Evolutionary conservation across 1,284 basidiomycete genomes (phyloP).

Genomic region (Sphaerobolus stellatus): DNA sequence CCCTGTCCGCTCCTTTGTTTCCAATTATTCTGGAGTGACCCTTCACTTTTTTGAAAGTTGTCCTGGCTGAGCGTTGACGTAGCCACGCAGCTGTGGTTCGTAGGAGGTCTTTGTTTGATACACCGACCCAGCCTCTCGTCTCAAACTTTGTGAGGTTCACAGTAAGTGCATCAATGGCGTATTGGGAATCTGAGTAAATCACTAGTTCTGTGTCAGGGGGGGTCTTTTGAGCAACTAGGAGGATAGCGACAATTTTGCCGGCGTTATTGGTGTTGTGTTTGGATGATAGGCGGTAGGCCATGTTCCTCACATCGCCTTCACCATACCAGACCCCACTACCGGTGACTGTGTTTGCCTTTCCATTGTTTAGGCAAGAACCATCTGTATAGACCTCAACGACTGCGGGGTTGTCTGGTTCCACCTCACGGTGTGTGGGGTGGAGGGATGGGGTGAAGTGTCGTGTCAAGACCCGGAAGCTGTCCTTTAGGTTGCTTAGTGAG

Average conservation of each 20-base stretch:
- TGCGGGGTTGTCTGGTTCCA: no score
- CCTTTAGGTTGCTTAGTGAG: no score
- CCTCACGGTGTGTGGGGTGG: no score
- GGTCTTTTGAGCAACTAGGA: conserved; percentile 13
- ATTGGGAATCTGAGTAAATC: conserved; percentile 21
- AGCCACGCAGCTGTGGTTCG: conserved; percentile 10
- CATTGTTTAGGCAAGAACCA: conserved; percentile 18
- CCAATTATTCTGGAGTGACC: conserved; percentile 16
- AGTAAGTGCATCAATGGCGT: conserved; percentile 20
- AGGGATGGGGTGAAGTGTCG: no score
- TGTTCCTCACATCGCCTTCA: conserved; percentile 8
- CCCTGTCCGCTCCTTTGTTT: conserved; percentile 18
- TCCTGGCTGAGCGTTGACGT: conserved; percentile 11
- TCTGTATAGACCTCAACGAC: conserved; percentile 24
- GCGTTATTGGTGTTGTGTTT: conserved; percentile 22
- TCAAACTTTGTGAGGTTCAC: conserved; percentile 18
- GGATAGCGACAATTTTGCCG: conserved; percentile 22
- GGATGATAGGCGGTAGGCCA: conserved; percentile 16
- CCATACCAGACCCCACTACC: conserved; percentile 19
- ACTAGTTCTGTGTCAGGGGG: conserved; percentile 2
- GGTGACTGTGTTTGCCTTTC: conserved; percentile 7
- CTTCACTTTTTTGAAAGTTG: conserved; percentile 21
- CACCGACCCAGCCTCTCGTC: conserved; percentile 19
- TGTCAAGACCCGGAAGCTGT: no score
- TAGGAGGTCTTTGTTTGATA: conserved; percentile 12